A percentile compares a stretch with the other conserved stretches of the same genome.
Conservation (phyloP, 495 filamentous ascomycete species). For the Xylaria venustula region DNA sequence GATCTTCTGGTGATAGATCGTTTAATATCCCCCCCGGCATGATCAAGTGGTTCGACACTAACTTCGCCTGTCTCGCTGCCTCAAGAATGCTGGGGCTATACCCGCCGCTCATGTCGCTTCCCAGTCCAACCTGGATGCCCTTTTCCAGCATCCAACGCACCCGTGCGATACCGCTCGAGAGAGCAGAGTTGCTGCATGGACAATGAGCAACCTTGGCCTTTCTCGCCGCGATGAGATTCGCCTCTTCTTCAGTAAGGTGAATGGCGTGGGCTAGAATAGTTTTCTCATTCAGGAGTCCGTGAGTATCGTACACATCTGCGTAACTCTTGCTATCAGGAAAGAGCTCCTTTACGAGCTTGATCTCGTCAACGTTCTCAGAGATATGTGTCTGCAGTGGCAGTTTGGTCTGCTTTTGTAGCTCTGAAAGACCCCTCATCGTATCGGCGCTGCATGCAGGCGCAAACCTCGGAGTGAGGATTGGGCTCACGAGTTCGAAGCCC, state of each 20-base stretch:
- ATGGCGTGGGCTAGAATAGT: slow-evolving; percentile 89
- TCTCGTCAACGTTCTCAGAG: slow-evolving; percentile 75
- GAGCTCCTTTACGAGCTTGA: slow-evolving; percentile 62
- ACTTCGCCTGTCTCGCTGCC: slow-evolving; percentile 70
- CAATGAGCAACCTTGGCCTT: slow-evolving; percentile 76
- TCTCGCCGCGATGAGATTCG: slow-evolving; percentile 56
- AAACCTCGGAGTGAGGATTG: slow-evolving; percentile 90
- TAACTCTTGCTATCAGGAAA: slow-evolving; percentile 69
- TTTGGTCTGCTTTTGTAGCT: slow-evolving; percentile 55
- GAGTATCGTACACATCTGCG: slow-evolving; percentile 73
- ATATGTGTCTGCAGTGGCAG: slow-evolving; percentile 89
- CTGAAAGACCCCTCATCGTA: slow-evolving; percentile 61
- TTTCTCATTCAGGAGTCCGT: slow-evolving; percentile 63
- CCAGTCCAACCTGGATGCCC: slow-evolving; percentile 77
- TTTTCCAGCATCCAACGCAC: slow-evolving; percentile 71
- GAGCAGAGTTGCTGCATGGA: slow-evolving; percentile 76
- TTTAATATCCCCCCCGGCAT: slow-evolving; percentile 41
- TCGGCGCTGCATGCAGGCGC: slow-evolving; percentile 69
- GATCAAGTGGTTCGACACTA: slow-evolving; percentile 68
- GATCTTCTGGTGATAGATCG: slow-evolving; percentile 24
- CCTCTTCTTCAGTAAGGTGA: slow-evolving; percentile 67
- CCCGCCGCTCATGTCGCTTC: slow-evolving; percentile 87
- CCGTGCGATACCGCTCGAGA: slow-evolving; percentile 71
- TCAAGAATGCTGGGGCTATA: slow-evolving; percentile 77
- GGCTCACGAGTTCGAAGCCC: slow-evolving; percentile 54